A percentile compares a stretch with the other conserved stretches of the same genome.
Conservation (phyloP, 1,284 basidiomycete genomes). For the Puccinia novopanici region DNA sequence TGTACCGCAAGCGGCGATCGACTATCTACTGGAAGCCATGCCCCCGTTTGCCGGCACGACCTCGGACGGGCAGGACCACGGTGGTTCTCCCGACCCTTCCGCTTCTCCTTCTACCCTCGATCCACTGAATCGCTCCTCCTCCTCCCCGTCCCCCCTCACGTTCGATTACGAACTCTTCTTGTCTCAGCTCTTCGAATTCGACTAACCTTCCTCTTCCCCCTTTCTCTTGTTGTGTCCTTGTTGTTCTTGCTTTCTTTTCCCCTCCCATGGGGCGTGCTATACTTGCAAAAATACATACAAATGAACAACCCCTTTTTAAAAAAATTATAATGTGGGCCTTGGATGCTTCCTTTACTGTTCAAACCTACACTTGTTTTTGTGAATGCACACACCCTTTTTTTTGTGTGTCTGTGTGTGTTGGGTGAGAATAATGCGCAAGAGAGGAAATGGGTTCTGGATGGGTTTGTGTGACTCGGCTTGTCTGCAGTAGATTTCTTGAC, state of each 20-base stretch:
- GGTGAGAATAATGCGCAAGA: too few relatives aligned
- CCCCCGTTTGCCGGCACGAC: constrained; percentile 60
- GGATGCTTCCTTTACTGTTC: too few relatives aligned
- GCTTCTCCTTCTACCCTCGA: not conserved
- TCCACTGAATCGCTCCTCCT: not conserved
- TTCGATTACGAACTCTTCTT: constrained; percentile 50
- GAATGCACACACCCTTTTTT: too few relatives aligned
- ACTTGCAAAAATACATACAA: not conserved
- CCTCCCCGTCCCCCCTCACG: not conserved
- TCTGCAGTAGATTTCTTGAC: too few relatives aligned
- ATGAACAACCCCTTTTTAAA: not conserved
- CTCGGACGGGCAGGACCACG: not conserved
- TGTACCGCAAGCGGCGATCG: constrained; percentile 74
- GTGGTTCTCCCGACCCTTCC: not conserved
- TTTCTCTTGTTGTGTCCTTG: not conserved
- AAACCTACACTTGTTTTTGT: too few relatives aligned
- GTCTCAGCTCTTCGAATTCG: constrained; percentile 46
- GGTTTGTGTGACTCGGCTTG: too few relatives aligned
- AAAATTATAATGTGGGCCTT: too few relatives aligned
- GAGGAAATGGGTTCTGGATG: too few relatives aligned
- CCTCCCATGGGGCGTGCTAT: not conserved
- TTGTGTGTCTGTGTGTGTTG: too few relatives aligned
- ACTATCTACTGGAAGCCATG: constrained; percentile 78
- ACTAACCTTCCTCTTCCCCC: not conserved
- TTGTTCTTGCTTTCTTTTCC: not conserved